These are phyloP conservation scores for Phaeoacremonium minimum DNA, from an alignment of 2,329 filamentous ascomycete genomes.

Conservation along the genomic window DNA sequence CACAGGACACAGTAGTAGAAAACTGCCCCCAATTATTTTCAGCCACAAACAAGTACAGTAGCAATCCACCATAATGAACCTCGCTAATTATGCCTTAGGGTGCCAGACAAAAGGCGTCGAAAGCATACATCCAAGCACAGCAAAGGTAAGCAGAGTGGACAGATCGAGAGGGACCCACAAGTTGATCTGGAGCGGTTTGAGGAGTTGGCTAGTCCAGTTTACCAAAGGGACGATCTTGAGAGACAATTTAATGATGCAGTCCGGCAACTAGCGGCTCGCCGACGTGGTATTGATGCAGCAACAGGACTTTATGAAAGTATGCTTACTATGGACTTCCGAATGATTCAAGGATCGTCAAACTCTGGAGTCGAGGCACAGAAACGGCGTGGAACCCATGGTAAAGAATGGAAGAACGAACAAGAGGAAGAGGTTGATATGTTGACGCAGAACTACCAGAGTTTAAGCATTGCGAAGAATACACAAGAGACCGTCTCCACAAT, in stretches of 20 bases:
- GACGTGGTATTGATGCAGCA: background rate
- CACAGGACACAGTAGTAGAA: no score
- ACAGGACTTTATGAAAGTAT: background rate
- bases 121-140: no score
- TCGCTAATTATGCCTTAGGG: no score
- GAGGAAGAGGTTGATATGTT: background rate
- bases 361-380: slow-evolving; percentile 21
- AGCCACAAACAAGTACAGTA: no score
- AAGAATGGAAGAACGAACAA: background rate
- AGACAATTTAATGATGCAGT: background rate
- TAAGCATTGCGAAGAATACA: background rate
- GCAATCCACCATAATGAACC: no score
- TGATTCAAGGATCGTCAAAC: slow-evolving; percentile 16
- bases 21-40: no score
- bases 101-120: no score
- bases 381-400: background rate
- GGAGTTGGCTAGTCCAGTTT: background rate
- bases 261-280: background rate
- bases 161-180: background rate
- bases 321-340: background rate
- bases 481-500: background rate
- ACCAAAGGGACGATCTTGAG: background rate
- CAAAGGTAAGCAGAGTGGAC: no score
- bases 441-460: background rate
- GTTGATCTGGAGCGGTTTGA: background rate